Base-by-base conservation (phyloP, 176 grass and related monocot species). In the Carex myosuroides region DNA sequence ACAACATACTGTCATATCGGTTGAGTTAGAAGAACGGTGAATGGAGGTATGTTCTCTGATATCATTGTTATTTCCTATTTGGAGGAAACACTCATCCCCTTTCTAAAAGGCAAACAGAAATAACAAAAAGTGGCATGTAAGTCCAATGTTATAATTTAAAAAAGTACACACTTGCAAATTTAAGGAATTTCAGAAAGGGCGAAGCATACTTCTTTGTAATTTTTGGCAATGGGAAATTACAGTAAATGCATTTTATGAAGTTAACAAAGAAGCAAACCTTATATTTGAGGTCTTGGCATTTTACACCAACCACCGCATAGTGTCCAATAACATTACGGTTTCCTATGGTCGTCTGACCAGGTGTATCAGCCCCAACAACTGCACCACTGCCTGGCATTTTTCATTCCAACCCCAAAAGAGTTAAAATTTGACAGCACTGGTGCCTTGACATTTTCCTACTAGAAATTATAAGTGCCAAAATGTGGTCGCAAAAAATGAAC, bases 221-320 rank as follows among this genome's bases (percentile, higher is more conserved):
- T 70, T 70, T 39, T 24, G 44, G 70, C 70, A 76, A 54, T 16
- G 11, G 13, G 42, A 61, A 80, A 80, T 46, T 81, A 39, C 12
- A 81, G 3, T 11, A 57, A 63, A 41, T 42, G 41, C 22, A 76
- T 22, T 16, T 7, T 12, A 76, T 30, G 44, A 56, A 54, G 66
- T 10, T 70, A 70, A 55, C 32, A 62, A 86, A 54, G 46, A 72
- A 86, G 26, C 69, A 84, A 88, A 98, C 96, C 91, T 93, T 91
- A 84, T 95, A 95, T 94, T 98, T 95, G 44, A 98, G 87, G 90
- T 98, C 95, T 85, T 95, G 95, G 83, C 91, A 98, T 86, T 90
- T 93, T 16, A 75, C 85, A 81, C 95, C 95, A 88, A 98, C 89
- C 22, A 90, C 85, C 14, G 92, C 88, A 85, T 95, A 82, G 76